Evolutionary conservation across 306 rosid genomes (phyloP).

Genomic region (Abrus precatorius): DNA sequence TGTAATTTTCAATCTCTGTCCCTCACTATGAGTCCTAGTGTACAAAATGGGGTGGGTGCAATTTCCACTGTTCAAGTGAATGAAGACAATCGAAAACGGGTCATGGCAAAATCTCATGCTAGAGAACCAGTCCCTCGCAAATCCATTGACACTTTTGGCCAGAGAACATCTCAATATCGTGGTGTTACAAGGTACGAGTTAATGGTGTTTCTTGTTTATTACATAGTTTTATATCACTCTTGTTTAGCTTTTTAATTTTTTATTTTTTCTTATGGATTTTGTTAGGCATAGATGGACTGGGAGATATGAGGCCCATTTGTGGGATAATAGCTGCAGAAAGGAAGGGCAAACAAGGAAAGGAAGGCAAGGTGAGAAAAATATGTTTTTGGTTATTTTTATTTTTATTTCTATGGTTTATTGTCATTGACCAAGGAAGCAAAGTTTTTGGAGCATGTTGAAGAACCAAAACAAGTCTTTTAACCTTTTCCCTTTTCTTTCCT

Average conservation of each 20-base stretch:
- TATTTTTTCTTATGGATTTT: conserved; percentile 16
- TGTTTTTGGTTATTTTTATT: background rate
- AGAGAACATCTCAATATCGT: conserved; percentile 95
- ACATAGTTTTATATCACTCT: background rate
- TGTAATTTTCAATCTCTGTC: conserved; percentile 70
- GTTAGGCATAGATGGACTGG: conserved; percentile 99
- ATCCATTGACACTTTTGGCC: conserved; percentile 95
- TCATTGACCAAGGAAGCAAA: conserved; percentile 28
- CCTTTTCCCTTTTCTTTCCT: conserved; percentile 18
- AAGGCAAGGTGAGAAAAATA: conserved; percentile 82
- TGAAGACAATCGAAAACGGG: conserved; percentile 71
- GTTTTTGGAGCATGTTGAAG: conserved; percentile 23
- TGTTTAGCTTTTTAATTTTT: background rate
- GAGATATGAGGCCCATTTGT: conserved; percentile 97
- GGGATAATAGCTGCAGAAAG: conserved; percentile 99
- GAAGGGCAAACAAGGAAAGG: conserved; percentile 99
- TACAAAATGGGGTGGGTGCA: conserved; percentile 59
- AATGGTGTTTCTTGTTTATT: background rate
- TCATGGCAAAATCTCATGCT: conserved; percentile 57
- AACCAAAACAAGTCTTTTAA: conserved; percentile 37
- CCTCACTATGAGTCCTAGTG: conserved; percentile 75
- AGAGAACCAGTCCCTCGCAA: conserved; percentile 89
- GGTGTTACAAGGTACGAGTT: conserved; percentile 93
- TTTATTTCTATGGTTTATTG: background rate
- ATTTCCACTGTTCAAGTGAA: conserved; percentile 55